Percentiles rank a stretch among this genome's conserved stretches.
Conservation (phyloP, 2,329 filamentous ascomycete species). For the Tolypocladium pustulatum region DNA sequence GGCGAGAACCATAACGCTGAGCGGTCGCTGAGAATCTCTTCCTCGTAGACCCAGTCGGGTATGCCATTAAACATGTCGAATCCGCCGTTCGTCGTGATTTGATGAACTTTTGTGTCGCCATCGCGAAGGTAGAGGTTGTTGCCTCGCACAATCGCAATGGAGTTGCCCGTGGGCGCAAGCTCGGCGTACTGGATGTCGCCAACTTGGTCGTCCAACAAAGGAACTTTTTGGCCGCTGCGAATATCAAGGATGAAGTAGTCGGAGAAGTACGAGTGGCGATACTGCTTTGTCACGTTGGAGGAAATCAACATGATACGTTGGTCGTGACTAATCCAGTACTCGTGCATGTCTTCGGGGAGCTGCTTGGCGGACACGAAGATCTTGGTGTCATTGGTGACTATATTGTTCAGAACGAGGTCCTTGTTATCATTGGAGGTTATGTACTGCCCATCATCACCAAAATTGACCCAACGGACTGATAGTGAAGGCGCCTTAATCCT, state of each 20-base stretch:
- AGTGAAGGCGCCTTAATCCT: constrained; percentile 34
- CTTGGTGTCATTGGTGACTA: constrained; percentile 43
- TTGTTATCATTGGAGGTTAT: constrained; percentile 39
- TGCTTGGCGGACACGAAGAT: constrained; percentile 48
- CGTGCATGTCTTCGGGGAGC: constrained; percentile 42
- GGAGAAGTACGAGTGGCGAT: constrained; percentile 57
- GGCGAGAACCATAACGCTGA: constrained; percentile 88
- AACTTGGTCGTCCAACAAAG: constrained; percentile 46
- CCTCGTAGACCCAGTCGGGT: constrained; percentile 77
- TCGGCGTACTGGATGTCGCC: constrained; percentile 59
- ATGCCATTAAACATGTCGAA: constrained; percentile 54
- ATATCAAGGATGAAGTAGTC: constrained; percentile 57
- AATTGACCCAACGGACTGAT: constrained; percentile 46
- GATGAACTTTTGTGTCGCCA: constrained; percentile 40
- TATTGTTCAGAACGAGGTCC: constrained; percentile 49
- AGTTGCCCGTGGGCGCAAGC: constrained; percentile 45
- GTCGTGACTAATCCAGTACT: constrained; percentile 53
- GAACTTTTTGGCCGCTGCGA: constrained; percentile 39
- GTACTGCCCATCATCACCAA: constrained; percentile 51
- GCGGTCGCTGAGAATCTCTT: constrained; percentile 51
- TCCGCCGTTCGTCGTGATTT: constrained; percentile 49
- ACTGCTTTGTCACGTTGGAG: constrained; percentile 57
- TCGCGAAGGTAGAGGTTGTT: constrained; percentile 50
- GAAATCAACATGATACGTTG: constrained; percentile 48
- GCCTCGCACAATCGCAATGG: constrained; percentile 56